Evolutionary conservation across 768 basidiomycete species (phyloP).

Genomic region (Zangia roseola): DNA sequence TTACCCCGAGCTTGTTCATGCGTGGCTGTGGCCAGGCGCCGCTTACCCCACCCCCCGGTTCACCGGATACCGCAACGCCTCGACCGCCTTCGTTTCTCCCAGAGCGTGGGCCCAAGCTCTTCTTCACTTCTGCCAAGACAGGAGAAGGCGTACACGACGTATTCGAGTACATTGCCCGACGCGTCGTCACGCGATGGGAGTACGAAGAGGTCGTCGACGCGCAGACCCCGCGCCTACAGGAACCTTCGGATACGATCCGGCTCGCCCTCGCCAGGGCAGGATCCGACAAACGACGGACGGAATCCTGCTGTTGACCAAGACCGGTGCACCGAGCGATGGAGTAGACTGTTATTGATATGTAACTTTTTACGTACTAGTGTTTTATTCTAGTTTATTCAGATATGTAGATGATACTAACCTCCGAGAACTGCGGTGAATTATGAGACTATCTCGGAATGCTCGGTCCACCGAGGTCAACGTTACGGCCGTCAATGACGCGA

Average conservation of each 20-base stretch:
- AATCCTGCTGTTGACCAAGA: slow-evolving; percentile 20
- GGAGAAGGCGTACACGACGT: slow-evolving; percentile 69
- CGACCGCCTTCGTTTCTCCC: slow-evolving; percentile 22
- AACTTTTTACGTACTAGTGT: too few species aligned
- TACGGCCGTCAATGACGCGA: neutral
- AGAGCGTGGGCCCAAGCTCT: slow-evolving; percentile 60
- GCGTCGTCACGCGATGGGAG: slow-evolving; percentile 65
- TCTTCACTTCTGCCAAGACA: slow-evolving; percentile 78
- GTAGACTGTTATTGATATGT: slow-evolving; percentile 22
- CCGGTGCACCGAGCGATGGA: neutral
- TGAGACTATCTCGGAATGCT: too few species aligned
- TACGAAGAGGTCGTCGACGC: slow-evolving; percentile 60
- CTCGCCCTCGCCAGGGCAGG: slow-evolving; percentile 25
- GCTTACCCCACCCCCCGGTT: slow-evolving; percentile 15
- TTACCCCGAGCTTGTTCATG: slow-evolving; percentile 59
- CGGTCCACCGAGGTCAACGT: too few species aligned
- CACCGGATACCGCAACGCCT: slow-evolving; percentile 13
- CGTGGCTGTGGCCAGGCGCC: slow-evolving; percentile 26
- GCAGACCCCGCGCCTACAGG: slow-evolving; percentile 40
- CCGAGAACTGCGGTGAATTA: too few species aligned
- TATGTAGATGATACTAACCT: too few species aligned
- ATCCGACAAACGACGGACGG: slow-evolving; percentile 4
- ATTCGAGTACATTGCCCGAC: slow-evolving; percentile 71
- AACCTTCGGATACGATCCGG: slow-evolving; percentile 38
- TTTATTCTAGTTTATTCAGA: too few species aligned